Evolutionary conservation across 2,329 filamentous ascomycete species (phyloP).

Genomic region (Stagonosporopsis chrysanthemi): DNA sequence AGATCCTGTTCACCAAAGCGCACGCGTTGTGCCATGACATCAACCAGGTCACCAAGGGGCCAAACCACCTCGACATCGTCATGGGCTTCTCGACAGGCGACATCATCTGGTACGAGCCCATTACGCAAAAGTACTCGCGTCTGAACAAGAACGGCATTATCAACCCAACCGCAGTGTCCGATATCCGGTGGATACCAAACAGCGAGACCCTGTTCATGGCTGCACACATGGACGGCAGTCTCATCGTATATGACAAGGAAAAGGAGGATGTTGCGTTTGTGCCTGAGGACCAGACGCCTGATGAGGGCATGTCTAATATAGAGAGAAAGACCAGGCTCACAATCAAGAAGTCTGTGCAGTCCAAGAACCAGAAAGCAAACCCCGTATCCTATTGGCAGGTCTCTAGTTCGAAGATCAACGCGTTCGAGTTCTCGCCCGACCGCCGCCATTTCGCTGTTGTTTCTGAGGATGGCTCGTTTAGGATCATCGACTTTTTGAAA

Average conservation of each 20-base stretch:
- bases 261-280: constrained; percentile 86
- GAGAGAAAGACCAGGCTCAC: constrained; percentile 61
- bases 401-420: constrained; percentile 88
- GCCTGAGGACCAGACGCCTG: constrained; percentile 64
- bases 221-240: constrained; percentile 86
- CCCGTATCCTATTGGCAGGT: constrained; percentile 92
- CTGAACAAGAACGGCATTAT: constrained; percentile 97
- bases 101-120: constrained; percentile 98
- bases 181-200: constrained; percentile 92
- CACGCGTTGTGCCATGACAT: constrained; percentile 95
- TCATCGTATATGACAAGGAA: constrained; percentile 97
- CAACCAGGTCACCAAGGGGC: constrained; percentile 80
- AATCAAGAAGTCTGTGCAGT: constrained; percentile 90
- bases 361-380: constrained; percentile 91
- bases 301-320: constrained; percentile 43
- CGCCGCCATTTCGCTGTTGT: constrained; percentile 86
- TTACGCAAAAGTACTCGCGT: constrained; percentile 92
- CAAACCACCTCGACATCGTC: constrained; percentile 84
- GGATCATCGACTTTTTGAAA: constrained; percentile 89
- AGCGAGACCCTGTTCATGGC: constrained; percentile 94
- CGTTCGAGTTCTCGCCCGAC: constrained; percentile 91
- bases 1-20: constrained; percentile 95
- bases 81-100: constrained; percentile 97
- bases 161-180: constrained; percentile 82
- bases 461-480: constrained; percentile 86